phyloP scores from a whole-genome alignment of 768 basidiomycete species.

The Serendipita indica region DNA sequence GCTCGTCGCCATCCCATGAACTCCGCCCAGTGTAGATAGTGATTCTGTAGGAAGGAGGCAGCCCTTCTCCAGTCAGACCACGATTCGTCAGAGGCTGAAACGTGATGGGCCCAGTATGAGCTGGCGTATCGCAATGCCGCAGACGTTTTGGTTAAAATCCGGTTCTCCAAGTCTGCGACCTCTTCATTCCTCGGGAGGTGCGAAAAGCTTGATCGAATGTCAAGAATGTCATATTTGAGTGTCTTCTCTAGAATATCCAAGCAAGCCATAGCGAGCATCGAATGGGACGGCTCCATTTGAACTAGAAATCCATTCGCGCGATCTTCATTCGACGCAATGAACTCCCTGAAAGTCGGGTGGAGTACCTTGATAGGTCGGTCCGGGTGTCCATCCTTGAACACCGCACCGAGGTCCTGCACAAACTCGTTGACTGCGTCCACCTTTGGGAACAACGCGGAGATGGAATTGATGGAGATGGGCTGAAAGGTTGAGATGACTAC shows the following conservation, averaged over 20 bases:
- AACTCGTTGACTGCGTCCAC: not conserved
- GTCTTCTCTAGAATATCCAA: not conserved
- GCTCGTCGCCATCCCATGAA: not conserved
- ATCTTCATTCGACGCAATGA: not conserved
- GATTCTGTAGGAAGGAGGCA: not conserved
- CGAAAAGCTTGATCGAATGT: not conserved
- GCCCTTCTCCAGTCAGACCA: not conserved
- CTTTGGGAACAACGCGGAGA: not conserved
- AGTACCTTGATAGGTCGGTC: not conserved
- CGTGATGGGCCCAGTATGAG: conserved; percentile 5
- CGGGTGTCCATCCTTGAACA: not conserved
- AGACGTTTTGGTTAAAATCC: not conserved
- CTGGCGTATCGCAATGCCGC: not conserved
- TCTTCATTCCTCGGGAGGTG: not conserved
- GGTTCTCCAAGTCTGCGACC: not conserved
- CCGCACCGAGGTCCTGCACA: not conserved
- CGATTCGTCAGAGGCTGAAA: not conserved
- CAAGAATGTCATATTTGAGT: not conserved
- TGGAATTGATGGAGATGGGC: conserved; percentile 4
- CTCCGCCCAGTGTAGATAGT: not conserved
- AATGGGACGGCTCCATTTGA: not conserved
- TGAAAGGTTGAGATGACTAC: not conserved
- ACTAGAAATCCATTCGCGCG: not conserved
- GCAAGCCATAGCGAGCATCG: not conserved
- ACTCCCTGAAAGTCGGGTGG: conserved; percentile 3